Base-by-base conservation (phyloP, 2,329 filamentous ascomycete species). In the Alternaria infectoria region DNA sequence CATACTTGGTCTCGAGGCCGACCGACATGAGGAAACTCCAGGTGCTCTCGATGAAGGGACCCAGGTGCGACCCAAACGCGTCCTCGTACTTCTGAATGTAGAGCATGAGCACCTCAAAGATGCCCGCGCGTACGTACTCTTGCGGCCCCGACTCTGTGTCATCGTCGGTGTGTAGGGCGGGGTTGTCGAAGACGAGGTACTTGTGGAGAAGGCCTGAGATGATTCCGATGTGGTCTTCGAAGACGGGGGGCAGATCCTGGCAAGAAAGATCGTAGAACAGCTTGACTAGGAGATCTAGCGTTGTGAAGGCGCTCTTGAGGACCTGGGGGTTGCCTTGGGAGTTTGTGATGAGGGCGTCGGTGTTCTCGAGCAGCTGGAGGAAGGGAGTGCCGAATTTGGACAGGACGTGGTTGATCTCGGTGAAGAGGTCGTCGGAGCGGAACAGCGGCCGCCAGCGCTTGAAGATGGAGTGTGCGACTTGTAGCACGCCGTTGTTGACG, bases 401-500 rank as follows among this genome's bases (percentile, higher is more conserved):
- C 56, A 99, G 87, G 60, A 99, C 96, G 83, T 99, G 96, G 81
- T 97, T 96, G 83, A 99, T 96, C 82, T 99, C 96, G 36, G 89
- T 91, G 80, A 93, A 99, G 11, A 99, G 88, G 54, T 92, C 93
- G 80, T 99, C 93, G 46, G 94, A 97, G 65, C 92, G 89, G 83
- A 97, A 97, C 44, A 99, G 86, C 9, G 96, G 96, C 69, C 96
- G 88, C 96, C 96, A 99, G 79, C 96, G 87, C 79, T 91, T 92
- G 83, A 98, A 99, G 73, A 99, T 98, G 52, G 96, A 98, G 82
- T 99, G 96, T 71, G 96, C 96, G 47, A 99, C 96, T 81, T 97
- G 93, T 64, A 99, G 85, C 17, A 99, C 96, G 69, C 96, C 96
- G 74, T 94, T 93, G 81, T 98, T 99, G 79, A 93, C 86, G 69